Evolutionary conservation across 805 yeast genomes (phyloP).

Genomic region (Ogataea ramenticola): DNA sequence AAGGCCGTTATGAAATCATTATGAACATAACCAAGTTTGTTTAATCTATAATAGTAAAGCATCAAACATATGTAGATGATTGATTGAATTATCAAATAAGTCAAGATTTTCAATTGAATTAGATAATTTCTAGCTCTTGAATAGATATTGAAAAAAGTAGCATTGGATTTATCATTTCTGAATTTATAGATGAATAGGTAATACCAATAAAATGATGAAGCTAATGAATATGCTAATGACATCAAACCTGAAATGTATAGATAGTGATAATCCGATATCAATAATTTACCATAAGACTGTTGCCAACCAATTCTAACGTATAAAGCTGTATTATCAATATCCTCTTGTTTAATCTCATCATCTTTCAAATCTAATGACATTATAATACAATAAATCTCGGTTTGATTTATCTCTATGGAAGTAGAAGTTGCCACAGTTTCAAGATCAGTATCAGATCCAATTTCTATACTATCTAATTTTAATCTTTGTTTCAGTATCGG

Average conservation of each 20-base stretch:
- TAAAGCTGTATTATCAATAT: conserved; percentile 1
- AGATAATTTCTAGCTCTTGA: not conserved
- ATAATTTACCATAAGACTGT: conserved; percentile 24
- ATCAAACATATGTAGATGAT: conserved; percentile 13
- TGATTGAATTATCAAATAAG: conserved; percentile 11
- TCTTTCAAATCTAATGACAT: conserved; percentile 9
- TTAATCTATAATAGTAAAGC: conserved; percentile 12
- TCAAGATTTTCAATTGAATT: conserved; percentile 22
- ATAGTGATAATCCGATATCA: conserved; percentile 21
- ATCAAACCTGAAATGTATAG: conserved; percentile 17
- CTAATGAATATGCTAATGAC: conserved; percentile 12
- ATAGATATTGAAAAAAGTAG: conserved; percentile 7
- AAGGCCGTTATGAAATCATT: conserved; percentile 13
- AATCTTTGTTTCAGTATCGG: conserved; percentile 9
- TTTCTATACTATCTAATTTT: not conserved
- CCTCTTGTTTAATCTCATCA: conserved; percentile 2
- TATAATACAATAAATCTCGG: conserved; percentile 22
- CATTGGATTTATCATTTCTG: conserved; percentile 11
- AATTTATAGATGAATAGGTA: conserved; percentile 9
- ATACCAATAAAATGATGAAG: conserved; percentile 9
- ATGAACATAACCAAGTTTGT: conserved; percentile 20
- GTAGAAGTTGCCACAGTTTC: not conserved
- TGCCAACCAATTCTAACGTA: conserved; percentile 21
- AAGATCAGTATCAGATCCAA: conserved; percentile 3
- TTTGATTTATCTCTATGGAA: conserved; percentile 7